These are phyloP conservation scores for Corniculantispora saksenae DNA, from an alignment of 2,329 filamentous ascomycete species.

Conservation along the genomic window DNA sequence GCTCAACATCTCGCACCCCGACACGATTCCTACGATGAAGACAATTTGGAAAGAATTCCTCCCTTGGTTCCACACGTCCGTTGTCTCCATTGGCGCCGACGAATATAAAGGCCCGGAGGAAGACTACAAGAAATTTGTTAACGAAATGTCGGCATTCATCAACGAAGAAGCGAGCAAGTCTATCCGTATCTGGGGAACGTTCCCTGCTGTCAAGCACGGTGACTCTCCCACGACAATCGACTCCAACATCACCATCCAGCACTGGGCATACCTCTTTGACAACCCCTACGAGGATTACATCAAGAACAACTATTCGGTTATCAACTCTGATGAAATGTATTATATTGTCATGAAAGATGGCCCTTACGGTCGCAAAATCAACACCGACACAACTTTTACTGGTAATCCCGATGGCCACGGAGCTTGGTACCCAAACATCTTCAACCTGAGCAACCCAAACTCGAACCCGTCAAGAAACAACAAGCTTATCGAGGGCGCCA, in stretches of 20 bases:
- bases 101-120: conserved; percentile 51
- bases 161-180: conserved; percentile 44
- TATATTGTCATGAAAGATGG: conserved; percentile 33
- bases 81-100: conserved; percentile 57
- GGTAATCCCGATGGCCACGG: conserved; percentile 22
- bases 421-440: conserved; percentile 27
- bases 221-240: conserved; percentile 21
- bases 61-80: conserved; percentile 57
- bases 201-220: conserved; percentile 27
- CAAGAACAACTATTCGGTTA: conserved; percentile 26
- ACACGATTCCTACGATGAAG: conserved; percentile 52
- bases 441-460: conserved; percentile 23
- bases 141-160: conserved; percentile 46
- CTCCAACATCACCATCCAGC: conserved; percentile 33
- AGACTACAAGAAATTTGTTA: conserved; percentile 51
- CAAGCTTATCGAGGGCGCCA: conserved; percentile 23
- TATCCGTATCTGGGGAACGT: conserved; percentile 53
- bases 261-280: conserved; percentile 34
- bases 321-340: conserved; percentile 29
- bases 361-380: conserved; percentile 49
- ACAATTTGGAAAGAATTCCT: conserved; percentile 54
- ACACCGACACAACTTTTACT: conserved; percentile 41
- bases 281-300: conserved; percentile 26
- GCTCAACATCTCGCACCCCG: conserved; percentile 46
- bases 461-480: conserved; percentile 24